These are phyloP conservation scores for Fusarium subglutinans DNA, from an alignment of 2,329 filamentous ascomycete genomes.

Conservation along the genomic window DNA sequence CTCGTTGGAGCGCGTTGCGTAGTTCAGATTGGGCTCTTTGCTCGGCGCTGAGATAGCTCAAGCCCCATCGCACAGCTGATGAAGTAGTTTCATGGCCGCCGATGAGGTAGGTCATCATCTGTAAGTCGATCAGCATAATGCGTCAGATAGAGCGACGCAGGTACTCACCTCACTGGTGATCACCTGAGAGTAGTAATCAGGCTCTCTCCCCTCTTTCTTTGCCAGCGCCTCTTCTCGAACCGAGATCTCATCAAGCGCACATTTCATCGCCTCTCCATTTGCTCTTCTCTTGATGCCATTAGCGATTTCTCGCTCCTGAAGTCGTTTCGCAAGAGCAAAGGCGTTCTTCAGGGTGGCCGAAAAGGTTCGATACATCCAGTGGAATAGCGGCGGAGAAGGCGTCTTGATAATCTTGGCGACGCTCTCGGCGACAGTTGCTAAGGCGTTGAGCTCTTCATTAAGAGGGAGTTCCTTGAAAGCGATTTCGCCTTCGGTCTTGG, in stretches of 20 bases:
- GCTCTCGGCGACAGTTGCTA: not conserved
- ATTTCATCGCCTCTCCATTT: slow-evolving; percentile 12
- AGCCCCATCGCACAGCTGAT: slow-evolving; percentile 14
- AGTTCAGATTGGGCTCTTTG: slow-evolving; percentile 14
- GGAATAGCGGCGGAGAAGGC: slow-evolving; percentile 1
- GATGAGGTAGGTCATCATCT: slow-evolving; percentile 24
- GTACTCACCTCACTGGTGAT: slow-evolving; percentile 16
- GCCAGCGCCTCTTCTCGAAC: slow-evolving; percentile 19
- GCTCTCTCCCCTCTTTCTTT: slow-evolving; percentile 14
- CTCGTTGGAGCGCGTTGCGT: not conserved
- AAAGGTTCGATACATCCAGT: slow-evolving; percentile 14
- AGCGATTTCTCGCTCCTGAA: not conserved
- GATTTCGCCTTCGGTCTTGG: not conserved
- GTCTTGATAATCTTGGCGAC: slow-evolving; percentile 14
- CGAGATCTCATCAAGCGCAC: slow-evolving; percentile 19
- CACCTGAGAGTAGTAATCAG: slow-evolving; percentile 9
- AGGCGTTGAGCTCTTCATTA: slow-evolving; percentile 10
- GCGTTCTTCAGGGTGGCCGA: not conserved
- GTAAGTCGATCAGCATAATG: accelerated
- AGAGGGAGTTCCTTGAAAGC: not conserved
- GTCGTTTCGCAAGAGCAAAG: not conserved
- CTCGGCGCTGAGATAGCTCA: slow-evolving; percentile 17
- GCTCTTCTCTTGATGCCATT: slow-evolving; percentile 10
- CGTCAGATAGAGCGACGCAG: accelerated
- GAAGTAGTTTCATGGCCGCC: slow-evolving; percentile 30